These are phyloP conservation scores for Scedosporium apiospermum DNA, from an alignment of 2,329 filamentous ascomycete species.

Conservation along the genomic window DNA sequence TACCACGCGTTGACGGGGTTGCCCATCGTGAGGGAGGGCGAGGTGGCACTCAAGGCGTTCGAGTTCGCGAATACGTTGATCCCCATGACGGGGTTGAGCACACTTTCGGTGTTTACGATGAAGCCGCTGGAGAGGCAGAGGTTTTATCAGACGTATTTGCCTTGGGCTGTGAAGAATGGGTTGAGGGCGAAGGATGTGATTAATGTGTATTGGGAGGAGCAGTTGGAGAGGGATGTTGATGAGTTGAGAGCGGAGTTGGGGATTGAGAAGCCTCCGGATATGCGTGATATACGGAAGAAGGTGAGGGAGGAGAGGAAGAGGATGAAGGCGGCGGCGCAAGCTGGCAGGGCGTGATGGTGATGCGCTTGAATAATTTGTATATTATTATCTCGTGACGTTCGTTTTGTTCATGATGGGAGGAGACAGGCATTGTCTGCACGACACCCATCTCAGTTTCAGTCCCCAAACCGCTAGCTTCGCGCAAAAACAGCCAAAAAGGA, in stretches of 20 bases:
- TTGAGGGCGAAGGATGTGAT: slow-evolving; percentile 69
- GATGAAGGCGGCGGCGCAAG: slow-evolving; percentile 31
- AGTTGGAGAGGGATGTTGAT: slow-evolving; percentile 73
- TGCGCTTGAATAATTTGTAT: neutral
- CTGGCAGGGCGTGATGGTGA: neutral
- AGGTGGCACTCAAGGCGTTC: slow-evolving; percentile 95
- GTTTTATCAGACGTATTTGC: slow-evolving; percentile 69
- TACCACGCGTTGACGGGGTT: slow-evolving; percentile 91
- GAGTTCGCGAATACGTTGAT: slow-evolving; percentile 92
- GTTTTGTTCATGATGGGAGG: too few species aligned
- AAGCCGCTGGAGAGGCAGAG: slow-evolving; percentile 70
- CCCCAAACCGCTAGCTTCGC: too few species aligned
- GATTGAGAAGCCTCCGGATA: slow-evolving; percentile 81
- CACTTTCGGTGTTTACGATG: slow-evolving; percentile 77
- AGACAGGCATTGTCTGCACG: too few species aligned
- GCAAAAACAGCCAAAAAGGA: neutral
- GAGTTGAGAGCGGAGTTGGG: slow-evolving; percentile 65
- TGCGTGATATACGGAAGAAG: slow-evolving; percentile 65
- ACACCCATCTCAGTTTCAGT: too few species aligned
- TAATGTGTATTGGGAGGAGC: slow-evolving; percentile 97
- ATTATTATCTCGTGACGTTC: too few species aligned
- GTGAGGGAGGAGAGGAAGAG: slow-evolving; percentile 60
- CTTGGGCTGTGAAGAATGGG: slow-evolving; percentile 86
- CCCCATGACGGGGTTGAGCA: slow-evolving; percentile 86
- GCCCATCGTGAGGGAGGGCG: slow-evolving; percentile 86